A percentile compares a stretch with the other conserved stretches of the same genome.
phyloP scores from a whole-genome alignment of 208 protist species.

The Phytomonas sp. region DNA sequence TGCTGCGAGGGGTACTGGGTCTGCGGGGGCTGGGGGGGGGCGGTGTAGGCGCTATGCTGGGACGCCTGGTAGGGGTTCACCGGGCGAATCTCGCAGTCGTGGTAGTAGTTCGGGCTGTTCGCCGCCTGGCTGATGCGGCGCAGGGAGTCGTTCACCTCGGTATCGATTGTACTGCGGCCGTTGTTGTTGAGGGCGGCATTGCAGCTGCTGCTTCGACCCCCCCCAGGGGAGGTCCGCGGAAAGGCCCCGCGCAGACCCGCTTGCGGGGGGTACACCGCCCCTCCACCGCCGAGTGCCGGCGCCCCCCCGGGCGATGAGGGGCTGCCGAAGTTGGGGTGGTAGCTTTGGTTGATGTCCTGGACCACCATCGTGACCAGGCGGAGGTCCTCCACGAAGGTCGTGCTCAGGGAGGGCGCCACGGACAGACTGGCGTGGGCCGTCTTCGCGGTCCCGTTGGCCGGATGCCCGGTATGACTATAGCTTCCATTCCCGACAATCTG shows the following conservation, averaged over 20 bases:
- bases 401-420: constrained; percentile 16
- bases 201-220: constrained; percentile 9
- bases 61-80: constrained; percentile 32
- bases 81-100: constrained; percentile 25
- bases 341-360: constrained; percentile 23
- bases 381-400: constrained; percentile 36
- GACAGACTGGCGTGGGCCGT: constrained; percentile 3
- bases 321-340: constrained; percentile 20
- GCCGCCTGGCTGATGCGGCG: constrained; percentile 20
- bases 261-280: constrained; percentile 17
- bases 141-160: constrained; percentile 69
- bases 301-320: constrained; percentile 16
- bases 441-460: constrained; percentile 1
- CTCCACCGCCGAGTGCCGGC: constrained; percentile 8
- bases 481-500: constrained; percentile 15
- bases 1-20: constrained; percentile 4
- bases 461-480: constrained; percentile 3
- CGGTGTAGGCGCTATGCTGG: constrained; percentile 7
- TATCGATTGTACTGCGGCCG: constrained; percentile 74
- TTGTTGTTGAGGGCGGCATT: constrained; percentile 15
- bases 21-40: constrained; percentile 3
- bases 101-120: constrained; percentile 14
- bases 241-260: constrained; percentile 1
- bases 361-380: constrained; percentile 29
- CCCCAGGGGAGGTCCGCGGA: neutral